Conservation (phyloP, 805 yeast species). For the Lachancea waltii region DNA sequence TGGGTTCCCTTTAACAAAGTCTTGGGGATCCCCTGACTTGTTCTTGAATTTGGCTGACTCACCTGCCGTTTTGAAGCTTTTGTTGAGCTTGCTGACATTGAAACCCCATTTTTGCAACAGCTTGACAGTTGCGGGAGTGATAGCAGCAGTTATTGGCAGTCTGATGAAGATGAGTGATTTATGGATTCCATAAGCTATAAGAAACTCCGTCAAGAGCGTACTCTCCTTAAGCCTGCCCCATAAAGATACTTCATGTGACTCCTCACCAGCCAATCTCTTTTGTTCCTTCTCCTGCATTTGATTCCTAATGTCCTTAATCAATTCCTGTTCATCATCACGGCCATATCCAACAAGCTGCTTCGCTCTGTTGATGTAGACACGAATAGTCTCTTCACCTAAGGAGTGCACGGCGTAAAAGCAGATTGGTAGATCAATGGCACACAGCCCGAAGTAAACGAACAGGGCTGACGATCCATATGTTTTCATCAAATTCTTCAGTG, state of each 20-base stretch:
- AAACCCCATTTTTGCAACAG: conserved; percentile 71
- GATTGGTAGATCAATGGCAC: conserved; percentile 72
- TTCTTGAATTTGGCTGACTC: conserved; percentile 29
- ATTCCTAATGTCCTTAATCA: conserved; percentile 32
- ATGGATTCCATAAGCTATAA: conserved; percentile 89
- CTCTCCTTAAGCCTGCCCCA: conserved; percentile 29
- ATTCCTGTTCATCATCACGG: conserved; percentile 40
- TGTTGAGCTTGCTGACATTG: conserved; percentile 44
- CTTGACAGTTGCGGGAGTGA: conserved; percentile 74
- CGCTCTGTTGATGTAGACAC: conserved; percentile 53
- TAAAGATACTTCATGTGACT: conserved; percentile 13
- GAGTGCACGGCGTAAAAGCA: conserved; percentile 81
- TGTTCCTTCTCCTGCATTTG: conserved; percentile 25
- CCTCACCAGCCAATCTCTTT: conserved; percentile 13
- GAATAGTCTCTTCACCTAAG: conserved; percentile 76
- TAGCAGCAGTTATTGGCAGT: conserved; percentile 84
- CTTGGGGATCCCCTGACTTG: conserved; percentile 28
- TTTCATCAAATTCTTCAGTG: conserved; percentile 57
- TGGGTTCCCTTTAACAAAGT: conserved; percentile 39
- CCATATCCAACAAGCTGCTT: conserved; percentile 62
- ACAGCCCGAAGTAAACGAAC: conserved; percentile 73
- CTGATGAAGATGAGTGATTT: conserved; percentile 79
- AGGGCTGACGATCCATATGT: conserved; percentile 90
- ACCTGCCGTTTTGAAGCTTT: conserved; percentile 39
- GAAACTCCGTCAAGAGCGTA: conserved; percentile 71